phyloP scores from a whole-genome alignment of 2,329 filamentous ascomycete species.

The Cytospora piceicola region DNA sequence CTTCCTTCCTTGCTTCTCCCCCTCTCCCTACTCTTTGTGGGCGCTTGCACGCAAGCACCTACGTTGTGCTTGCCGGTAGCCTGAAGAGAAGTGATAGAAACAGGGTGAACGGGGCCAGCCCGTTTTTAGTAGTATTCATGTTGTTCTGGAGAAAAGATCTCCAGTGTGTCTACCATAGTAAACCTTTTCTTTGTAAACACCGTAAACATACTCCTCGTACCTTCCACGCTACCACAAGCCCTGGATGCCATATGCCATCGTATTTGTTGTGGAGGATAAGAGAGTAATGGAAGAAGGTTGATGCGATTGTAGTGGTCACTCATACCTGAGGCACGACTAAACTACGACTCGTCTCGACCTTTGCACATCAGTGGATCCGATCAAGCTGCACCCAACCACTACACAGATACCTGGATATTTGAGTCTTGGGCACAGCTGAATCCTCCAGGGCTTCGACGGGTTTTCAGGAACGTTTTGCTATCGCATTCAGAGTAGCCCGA shows the following conservation, averaged over 20 bases:
- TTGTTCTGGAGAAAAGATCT: no score
- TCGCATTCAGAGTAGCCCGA: no score
- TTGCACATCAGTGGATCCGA: not conserved
- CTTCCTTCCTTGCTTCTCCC: not conserved
- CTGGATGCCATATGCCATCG: not conserved
- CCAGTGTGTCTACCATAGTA: no score
- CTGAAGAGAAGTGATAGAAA: no score
- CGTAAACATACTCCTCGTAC: no score
- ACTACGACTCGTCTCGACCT: not conserved
- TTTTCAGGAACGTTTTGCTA: not conserved
- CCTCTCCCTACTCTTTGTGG: no score
- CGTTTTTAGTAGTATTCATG: no score
- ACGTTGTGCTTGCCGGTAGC: no score
- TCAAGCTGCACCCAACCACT: not conserved
- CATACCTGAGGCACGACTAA: not conserved
- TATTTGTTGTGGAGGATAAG: not conserved
- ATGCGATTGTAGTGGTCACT: not conserved
- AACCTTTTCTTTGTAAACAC: no score
- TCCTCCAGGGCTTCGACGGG: not conserved
- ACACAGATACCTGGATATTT: not conserved
- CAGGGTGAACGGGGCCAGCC: no score
- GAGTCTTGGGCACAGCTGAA: not conserved
- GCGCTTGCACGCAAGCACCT: no score
- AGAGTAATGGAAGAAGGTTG: not conserved
- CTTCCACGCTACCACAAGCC: no score